These are phyloP conservation scores for Ophiostoma ips DNA, from an alignment of 2,329 filamentous ascomycete genomes.

Conservation along the genomic window DNA sequence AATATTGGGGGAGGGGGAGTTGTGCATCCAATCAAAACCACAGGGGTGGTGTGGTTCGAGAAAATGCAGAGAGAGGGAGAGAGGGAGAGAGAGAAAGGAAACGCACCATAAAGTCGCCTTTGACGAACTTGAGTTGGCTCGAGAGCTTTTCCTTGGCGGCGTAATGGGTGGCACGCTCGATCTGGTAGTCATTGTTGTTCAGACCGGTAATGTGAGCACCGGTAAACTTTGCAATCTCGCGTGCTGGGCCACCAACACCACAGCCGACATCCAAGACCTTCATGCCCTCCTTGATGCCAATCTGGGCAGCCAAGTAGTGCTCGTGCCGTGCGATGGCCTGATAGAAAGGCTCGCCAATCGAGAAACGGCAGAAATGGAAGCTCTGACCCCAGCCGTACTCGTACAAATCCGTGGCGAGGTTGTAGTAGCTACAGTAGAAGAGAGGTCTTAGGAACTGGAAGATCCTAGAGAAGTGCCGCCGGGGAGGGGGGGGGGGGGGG, in stretches of 20 bases:
- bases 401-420: conserved; percentile 89
- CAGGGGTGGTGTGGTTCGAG: no score
- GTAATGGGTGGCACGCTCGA: conserved; percentile 79
- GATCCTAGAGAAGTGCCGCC: no score
- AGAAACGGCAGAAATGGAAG: conserved; percentile 96
- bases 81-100: no score
- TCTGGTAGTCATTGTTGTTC: conserved; percentile 99
- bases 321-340: conserved; percentile 93
- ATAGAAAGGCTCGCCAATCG: conserved; percentile 70
- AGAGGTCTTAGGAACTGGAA: not conserved
- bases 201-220: conserved; percentile 78
- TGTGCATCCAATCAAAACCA: no score
- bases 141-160: conserved; percentile 68
- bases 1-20: no score
- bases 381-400: conserved; percentile 94
- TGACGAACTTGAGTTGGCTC: conserved; percentile 70
- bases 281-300: conserved; percentile 74
- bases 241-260: conserved; percentile 86
- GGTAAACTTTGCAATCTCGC: conserved; percentile 93
- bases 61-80: no score
- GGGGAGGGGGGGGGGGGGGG: no score
- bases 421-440: conserved; percentile 53
- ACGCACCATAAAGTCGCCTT: conserved; percentile 86
- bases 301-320: conserved; percentile 88
- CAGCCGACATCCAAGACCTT: conserved; percentile 92